Evolutionary conservation across 139 green algal genomes (phyloP).

Genomic region (Picochlorum sp.): DNA sequence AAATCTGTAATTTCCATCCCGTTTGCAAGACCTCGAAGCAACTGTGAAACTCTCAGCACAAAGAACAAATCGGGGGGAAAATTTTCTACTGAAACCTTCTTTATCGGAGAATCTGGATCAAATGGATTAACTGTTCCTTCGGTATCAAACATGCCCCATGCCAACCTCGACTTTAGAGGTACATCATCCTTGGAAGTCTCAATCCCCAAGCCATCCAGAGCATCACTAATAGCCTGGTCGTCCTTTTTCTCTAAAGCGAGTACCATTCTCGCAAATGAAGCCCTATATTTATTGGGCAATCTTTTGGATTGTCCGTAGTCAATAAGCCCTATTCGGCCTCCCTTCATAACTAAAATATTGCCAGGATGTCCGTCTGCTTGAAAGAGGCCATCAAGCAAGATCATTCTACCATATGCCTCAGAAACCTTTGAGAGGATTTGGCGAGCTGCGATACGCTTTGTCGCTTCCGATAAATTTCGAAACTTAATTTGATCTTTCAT

Average conservation of each 20-base stretch:
- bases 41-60: slow-evolving; percentile 78
- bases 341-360: slow-evolving; percentile 79
- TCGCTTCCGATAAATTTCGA: slow-evolving; percentile 16
- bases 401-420: slow-evolving; percentile 89
- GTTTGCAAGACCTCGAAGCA: slow-evolving; percentile 69
- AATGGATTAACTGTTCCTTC: slow-evolving; percentile 76
- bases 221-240: slow-evolving; percentile 21
- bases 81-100: slow-evolving; percentile 60
- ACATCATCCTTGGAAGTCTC: slow-evolving; percentile 44
- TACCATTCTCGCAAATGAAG: slow-evolving; percentile 65
- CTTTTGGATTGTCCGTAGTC: slow-evolving; percentile 95
- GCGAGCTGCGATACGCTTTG: slow-evolving; percentile 18
- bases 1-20: slow-evolving; percentile 78
- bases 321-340: slow-evolving; percentile 70
- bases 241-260: slow-evolving; percentile 40
- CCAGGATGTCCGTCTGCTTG: slow-evolving; percentile 57
- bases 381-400: slow-evolving; percentile 81
- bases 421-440: slow-evolving; percentile 48
- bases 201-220: slow-evolving; percentile 50
- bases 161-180: slow-evolving; percentile 53
- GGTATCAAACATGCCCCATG: slow-evolving; percentile 92
- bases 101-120: slow-evolving; percentile 69
- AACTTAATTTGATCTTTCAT: slow-evolving; percentile 12
- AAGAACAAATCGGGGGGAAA: slow-evolving; percentile 96
- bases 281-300: slow-evolving; percentile 47